Percentiles rank a stretch among this genome's conserved stretches.
phyloP scores from a whole-genome alignment of 176 grass and related monocot genomes.

The Aegilops tauschii region DNA sequence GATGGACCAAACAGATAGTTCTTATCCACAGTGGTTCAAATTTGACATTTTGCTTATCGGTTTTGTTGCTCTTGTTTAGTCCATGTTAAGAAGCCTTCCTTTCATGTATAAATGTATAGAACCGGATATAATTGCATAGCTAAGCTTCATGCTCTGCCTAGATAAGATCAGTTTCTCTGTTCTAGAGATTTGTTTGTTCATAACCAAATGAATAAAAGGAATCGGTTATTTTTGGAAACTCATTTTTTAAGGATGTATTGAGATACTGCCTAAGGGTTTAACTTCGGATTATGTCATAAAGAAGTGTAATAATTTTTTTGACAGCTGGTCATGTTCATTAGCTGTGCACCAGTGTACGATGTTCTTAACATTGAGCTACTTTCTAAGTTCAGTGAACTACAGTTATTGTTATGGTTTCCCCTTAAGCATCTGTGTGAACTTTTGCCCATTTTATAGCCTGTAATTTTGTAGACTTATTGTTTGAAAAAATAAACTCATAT shows the following conservation, averaged over 20 bases:
- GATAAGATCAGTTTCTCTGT: not conserved
- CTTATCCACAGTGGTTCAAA: not conserved
- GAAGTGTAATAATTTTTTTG: not conserved
- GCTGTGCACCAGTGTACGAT: not conserved
- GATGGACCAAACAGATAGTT: constrained; percentile 56
- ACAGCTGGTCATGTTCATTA: not conserved
- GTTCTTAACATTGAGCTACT: not conserved
- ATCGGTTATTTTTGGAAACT: not conserved
- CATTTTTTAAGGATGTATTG: not conserved
- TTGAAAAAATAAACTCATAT: not conserved
- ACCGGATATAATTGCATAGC: not conserved
- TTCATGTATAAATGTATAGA: not conserved
- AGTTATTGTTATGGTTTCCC: not conserved
- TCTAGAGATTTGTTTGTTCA: not conserved
- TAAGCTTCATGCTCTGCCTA: not conserved
- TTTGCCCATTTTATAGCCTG: not conserved
- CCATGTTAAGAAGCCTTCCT: not conserved
- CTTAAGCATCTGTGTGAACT: not conserved
- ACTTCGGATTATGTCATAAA: not conserved
- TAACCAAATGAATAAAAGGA: not conserved
- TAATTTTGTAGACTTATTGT: not conserved
- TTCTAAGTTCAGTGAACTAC: not conserved
- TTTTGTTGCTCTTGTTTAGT: not conserved
- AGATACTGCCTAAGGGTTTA: not conserved
- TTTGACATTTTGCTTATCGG: constrained; percentile 1